Evolutionary conservation across 1,284 basidiomycete species (phyloP), one percentile per base, ranked within the genome.

Genomic region (Puccinia coronata): DNA sequence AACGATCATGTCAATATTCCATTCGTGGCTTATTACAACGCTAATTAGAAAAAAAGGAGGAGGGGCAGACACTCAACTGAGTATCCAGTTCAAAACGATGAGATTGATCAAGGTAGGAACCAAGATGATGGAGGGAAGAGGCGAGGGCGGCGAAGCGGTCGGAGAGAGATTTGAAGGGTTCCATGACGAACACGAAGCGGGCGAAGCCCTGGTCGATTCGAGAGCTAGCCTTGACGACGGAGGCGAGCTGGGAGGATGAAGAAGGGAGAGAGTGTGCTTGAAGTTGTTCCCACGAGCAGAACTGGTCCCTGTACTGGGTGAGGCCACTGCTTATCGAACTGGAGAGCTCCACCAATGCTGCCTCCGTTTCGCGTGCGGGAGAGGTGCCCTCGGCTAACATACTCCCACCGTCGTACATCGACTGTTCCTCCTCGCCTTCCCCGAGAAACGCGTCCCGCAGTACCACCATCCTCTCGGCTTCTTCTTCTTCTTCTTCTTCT

Each of bases 401-500:
- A 6, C 43, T 16, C 43, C 41, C 36, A 36, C n/a, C 31, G 31
- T n/a, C n/a, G n/a, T n/a, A 25, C 16, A 43, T 8, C 16, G 16
- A 43, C 43, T 8, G 16, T 16, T 8, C 16, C 8, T 43, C 43
- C 31, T 43, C n/a, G 57, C 25, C 31, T 69, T 75, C 80, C 75
- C 41, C 77, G 36, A 31, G 43, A 70, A 61, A 11, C 51, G 74
- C 61, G 82, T 39, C n/a, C 80, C 25, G 49, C 72, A 18, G 41
- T 1, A 78, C 82, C 65, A 82, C 34, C 71, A 77, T 71, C 84
- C 84, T 72, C 83, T 81, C 88, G 90, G 6, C 89, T 85, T 20
- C 89, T 47, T 88, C 89, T 12, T 67, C 51, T 49, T 73, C n/a
- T 31, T 81, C 75, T n/a, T n/a, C n/a, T n/a, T n/a, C n/a, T n/a